Percentiles rank a stretch among this genome's conserved stretches.
These are phyloP conservation scores for Penicillium sp. DNA, from an alignment of 2,329 filamentous ascomycete species.

Conservation along the genomic window DNA sequence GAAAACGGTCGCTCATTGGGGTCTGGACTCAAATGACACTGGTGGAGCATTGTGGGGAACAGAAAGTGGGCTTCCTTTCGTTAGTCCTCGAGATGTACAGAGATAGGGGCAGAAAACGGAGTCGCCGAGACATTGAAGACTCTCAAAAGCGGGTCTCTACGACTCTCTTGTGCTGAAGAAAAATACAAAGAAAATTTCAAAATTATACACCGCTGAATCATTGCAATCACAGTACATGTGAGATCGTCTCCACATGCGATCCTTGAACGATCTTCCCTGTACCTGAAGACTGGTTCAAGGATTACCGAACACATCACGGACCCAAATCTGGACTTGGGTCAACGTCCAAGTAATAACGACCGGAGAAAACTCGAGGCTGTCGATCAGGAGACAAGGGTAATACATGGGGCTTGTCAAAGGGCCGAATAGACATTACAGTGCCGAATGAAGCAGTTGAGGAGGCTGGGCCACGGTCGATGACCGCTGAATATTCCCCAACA, in stretches of 20 bases:
- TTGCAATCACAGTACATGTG: slow-evolving; percentile 6
- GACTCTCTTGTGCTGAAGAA: not conserved
- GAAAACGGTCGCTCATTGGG: not conserved
- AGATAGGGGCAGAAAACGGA: not conserved
- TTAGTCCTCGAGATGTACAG: not conserved
- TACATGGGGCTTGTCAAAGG: not conserved
- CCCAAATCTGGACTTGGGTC: slow-evolving; percentile 13
- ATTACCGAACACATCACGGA: slow-evolving; percentile 1
- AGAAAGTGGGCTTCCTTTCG: not conserved
- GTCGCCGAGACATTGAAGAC: not conserved
- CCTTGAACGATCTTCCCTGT: slow-evolving; percentile 1
- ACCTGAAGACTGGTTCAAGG: not conserved
- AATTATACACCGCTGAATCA: not conserved
- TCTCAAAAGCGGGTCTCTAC: not conserved
- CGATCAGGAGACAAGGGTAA: not conserved
- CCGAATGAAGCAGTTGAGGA: slow-evolving; percentile 17
- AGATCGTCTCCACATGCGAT: slow-evolving; percentile 3
- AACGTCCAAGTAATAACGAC: slow-evolving; percentile 12
- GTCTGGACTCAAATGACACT: not conserved
- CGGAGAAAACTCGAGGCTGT: not conserved
- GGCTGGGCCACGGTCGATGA: slow-evolving; percentile 24
- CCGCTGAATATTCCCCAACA: slow-evolving; percentile 25
- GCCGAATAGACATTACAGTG: slow-evolving; percentile 13
- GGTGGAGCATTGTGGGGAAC: not conserved
- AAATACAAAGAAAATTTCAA: not conserved